These are phyloP conservation scores for Paramecium sonneborni DNA, from an alignment of 73 alveolate species.

Conservation along the genomic window DNA sequence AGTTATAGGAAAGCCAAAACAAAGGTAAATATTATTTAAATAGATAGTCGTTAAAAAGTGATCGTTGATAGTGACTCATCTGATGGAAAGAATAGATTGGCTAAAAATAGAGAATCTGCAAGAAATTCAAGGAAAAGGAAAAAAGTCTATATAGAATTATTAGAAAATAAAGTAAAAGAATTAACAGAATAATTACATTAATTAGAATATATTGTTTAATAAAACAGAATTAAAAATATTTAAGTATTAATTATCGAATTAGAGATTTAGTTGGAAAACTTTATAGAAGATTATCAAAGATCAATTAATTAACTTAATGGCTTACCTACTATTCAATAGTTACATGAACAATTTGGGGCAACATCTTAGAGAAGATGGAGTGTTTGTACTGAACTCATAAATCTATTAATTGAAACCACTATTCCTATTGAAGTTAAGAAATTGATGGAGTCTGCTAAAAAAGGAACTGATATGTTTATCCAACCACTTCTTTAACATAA, in stretches of 20 bases:
- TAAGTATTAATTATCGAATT: not conserved
- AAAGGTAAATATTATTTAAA: not conserved
- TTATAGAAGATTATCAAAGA: not conserved
- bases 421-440: slow-evolving; percentile 6
- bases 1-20: slow-evolving; percentile 8
- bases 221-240: not conserved
- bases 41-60: slow-evolving; percentile 12
- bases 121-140: slow-evolving; percentile 80
- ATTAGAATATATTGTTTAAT: not conserved
- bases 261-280: not conserved
- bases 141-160: slow-evolving; percentile 70
- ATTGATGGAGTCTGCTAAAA: slow-evolving; percentile 34
- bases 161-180: slow-evolving; percentile 65
- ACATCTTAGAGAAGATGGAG: slow-evolving; percentile 30
- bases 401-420: not conserved
- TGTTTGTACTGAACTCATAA: slow-evolving; percentile 35
- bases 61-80: slow-evolving; percentile 31
- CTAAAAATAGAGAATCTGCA: slow-evolving; percentile 81
- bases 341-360: not conserved
- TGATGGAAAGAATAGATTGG: slow-evolving; percentile 54
- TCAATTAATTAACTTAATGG: not conserved
- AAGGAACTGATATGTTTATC: not conserved
- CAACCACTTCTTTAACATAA: not conserved
- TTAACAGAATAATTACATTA: not conserved
- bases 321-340: not conserved